Evolutionary conservation across 208 protist genomes (phyloP).

Genomic region (Trypanosomatidae sp.): DNA sequence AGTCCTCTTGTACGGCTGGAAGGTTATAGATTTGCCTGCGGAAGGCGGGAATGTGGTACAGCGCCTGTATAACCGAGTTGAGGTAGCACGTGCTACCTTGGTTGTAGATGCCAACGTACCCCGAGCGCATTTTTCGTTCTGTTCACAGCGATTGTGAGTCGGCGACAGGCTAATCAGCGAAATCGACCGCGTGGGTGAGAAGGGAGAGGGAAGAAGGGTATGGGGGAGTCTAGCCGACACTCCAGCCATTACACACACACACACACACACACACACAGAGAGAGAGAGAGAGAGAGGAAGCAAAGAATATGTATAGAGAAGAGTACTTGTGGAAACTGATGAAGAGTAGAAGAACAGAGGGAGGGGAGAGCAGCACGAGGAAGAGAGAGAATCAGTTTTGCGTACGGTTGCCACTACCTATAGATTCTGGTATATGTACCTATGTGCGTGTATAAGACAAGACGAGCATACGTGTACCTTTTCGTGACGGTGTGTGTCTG

Average conservation of each 20-base stretch:
- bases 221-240: not conserved
- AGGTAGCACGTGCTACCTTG: slow-evolving; percentile 92
- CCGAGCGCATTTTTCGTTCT: slow-evolving; percentile 11
- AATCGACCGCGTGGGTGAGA: not conserved
- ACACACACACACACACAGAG: not conserved
- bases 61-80: slow-evolving; percentile 86
- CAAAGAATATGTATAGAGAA: not conserved
- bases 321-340: not conserved
- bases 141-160: not conserved
- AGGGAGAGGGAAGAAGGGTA: not conserved
- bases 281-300: not conserved
- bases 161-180: not conserved
- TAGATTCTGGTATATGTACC: not conserved
- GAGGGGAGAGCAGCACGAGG: not conserved
- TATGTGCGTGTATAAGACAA: not conserved
- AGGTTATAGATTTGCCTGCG: slow-evolving; percentile 50
- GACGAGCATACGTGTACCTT: not conserved
- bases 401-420: not conserved
- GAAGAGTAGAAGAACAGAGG: not conserved
- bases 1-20: slow-evolving; percentile 19
- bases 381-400: not conserved
- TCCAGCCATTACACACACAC: too few species aligned
- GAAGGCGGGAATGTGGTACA: slow-evolving; percentile 84
- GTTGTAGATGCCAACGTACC: slow-evolving; percentile 83
- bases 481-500: not conserved